phyloP scores from a whole-genome alignment of 148 eudicot species.

The Cornus florida region DNA sequence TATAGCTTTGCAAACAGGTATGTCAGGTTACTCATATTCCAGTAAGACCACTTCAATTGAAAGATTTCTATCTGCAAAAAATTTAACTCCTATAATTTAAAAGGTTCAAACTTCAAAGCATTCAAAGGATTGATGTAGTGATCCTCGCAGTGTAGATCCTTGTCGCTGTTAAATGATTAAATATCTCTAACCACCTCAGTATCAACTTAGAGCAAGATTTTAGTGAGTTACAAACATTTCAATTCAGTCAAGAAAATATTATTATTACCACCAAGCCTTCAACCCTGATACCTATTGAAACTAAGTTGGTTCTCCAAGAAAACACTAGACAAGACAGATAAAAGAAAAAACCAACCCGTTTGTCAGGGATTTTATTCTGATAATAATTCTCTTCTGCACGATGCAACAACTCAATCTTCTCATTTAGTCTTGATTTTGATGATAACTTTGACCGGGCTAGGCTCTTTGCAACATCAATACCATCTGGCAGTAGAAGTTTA shows the following conservation, averaged over 20 bases:
- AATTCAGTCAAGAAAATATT: background rate
- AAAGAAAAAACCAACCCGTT: slow-evolving; percentile 49
- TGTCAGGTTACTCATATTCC: too few species aligned
- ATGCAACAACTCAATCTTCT: slow-evolving; percentile 65
- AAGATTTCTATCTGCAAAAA: too few species aligned
- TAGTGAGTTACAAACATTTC: background rate
- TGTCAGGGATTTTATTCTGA: slow-evolving; percentile 43
- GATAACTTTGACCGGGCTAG: slow-evolving; percentile 34
- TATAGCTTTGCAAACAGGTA: too few species aligned
- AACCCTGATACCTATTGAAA: background rate
- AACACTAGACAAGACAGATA: background rate
- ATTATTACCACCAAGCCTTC: too few species aligned
- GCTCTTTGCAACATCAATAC: slow-evolving; percentile 43
- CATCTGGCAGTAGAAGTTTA: slow-evolving; percentile 45
- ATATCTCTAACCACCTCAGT: background rate
- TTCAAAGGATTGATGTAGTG: background rate
- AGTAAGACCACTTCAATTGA: too few species aligned
- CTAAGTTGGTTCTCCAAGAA: too few species aligned
- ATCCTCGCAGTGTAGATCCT: background rate
- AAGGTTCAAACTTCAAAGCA: too few species aligned
- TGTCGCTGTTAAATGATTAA: background rate
- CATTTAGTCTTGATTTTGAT: slow-evolving; percentile 46
- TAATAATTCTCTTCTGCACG: slow-evolving; percentile 88
- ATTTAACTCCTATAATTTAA: too few species aligned
- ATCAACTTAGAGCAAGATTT: background rate